phyloP scores from a whole-genome alignment of 768 basidiomycete species.

The Pisolithus microcarpus region DNA sequence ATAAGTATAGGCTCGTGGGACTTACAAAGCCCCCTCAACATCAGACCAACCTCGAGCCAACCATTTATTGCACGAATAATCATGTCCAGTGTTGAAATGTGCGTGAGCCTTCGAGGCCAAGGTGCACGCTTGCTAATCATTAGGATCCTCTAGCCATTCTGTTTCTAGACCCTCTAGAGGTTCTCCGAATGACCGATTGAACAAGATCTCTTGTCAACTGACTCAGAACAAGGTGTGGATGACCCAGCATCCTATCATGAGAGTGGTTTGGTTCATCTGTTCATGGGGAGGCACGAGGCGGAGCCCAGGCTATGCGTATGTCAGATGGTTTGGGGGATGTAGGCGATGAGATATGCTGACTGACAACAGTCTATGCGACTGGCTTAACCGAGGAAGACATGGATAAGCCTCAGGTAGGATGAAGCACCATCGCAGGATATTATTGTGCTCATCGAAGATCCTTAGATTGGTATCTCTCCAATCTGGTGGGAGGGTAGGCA shows the following conservation, averaged over 20 bases:
- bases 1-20: no score
- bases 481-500: slow-evolving; percentile 84
- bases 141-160: slow-evolving; percentile 11
- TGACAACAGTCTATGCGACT: slow-evolving; percentile 55
- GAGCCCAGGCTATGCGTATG: slow-evolving; percentile 83
- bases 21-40: no score
- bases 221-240: slow-evolving; percentile 69
- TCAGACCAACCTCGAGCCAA: slow-evolving; percentile 11
- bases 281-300: slow-evolving; percentile 47
- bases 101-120: slow-evolving; percentile 10
- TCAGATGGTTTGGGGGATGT: slow-evolving; percentile 1
- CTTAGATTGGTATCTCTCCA: slow-evolving; percentile 77
- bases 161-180: slow-evolving; percentile 15
- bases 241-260: neutral
- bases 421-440: neutral
- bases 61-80: slow-evolving; percentile 3
- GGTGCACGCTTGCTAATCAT: slow-evolving; percentile 1
- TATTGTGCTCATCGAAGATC: slow-evolving; percentile 4
- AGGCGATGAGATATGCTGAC: neutral
- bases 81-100: slow-evolving; percentile 64
- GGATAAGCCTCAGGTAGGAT: slow-evolving; percentile 69
- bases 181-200: slow-evolving; percentile 44
- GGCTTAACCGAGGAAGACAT: slow-evolving; percentile 75
- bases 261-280: slow-evolving; percentile 1
- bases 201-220: slow-evolving; percentile 66